A percentile compares a stretch with the other conserved stretches of the same genome.
Conservation (phyloP, 78 protist species). For the Guillardia theta region DNA sequence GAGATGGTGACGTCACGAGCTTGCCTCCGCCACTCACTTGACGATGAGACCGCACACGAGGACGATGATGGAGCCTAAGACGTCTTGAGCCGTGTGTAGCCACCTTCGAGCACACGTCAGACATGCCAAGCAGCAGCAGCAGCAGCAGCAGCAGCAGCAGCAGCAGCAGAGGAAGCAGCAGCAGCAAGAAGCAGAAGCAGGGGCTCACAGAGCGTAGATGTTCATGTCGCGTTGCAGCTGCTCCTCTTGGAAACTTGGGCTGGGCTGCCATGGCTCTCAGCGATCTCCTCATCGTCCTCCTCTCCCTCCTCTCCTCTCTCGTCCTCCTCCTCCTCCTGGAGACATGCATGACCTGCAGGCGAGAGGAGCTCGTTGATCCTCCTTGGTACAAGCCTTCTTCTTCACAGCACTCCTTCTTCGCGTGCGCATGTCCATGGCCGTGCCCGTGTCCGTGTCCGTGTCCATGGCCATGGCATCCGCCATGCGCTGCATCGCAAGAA, state of each 20-base stretch:
- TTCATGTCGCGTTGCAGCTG: no score
- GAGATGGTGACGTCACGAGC: not conserved
- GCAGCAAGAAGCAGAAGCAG: no score
- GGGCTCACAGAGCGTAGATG: no score
- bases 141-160: no score
- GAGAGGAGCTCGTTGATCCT: not conserved
- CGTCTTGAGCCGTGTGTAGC: slow-evolving; percentile 2
- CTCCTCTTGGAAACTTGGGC: no score
- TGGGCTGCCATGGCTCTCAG: no score
- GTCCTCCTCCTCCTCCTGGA: no score
- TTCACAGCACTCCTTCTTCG: not conserved
- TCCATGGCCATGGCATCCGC: not conserved
- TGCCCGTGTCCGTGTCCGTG: not conserved
- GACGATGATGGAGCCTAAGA: not conserved
- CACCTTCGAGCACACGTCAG: not conserved
- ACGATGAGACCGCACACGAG: not conserved
- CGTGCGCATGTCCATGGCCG: not conserved
- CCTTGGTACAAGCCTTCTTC: not conserved
- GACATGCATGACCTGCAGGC: no score
- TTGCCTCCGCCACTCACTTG: not conserved
- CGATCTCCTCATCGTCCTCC: no score
- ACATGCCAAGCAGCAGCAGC: no score
- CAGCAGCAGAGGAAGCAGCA: no score
- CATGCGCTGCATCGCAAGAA: not conserved
- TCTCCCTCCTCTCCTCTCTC: no score